Conservation (phyloP, 345 rosid species). For the Kandelia obovata region DNA sequence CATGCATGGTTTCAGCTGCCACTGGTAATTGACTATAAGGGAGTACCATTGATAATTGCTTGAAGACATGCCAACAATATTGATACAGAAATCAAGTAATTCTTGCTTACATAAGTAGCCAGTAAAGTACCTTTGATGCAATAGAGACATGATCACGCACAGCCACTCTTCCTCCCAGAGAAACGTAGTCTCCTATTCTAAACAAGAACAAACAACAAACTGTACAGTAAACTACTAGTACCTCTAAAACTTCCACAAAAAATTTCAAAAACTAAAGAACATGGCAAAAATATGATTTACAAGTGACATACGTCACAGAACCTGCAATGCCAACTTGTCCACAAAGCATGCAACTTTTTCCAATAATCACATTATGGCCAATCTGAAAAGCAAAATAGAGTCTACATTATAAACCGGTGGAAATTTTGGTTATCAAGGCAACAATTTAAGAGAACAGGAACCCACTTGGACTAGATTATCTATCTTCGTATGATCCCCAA, state of each 20-base stretch:
- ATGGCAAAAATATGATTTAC: background rate
- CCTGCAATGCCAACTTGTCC: slow-evolving; percentile 92
- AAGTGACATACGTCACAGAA: slow-evolving; percentile 60
- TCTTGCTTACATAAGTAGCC: background rate
- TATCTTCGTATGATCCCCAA: slow-evolving; percentile 72
- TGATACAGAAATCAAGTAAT: too few relatives aligned
- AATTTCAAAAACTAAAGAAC: background rate
- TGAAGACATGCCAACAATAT: too few relatives aligned
- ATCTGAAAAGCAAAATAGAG: slow-evolving; percentile 39
- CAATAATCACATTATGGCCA: slow-evolving; percentile 76
- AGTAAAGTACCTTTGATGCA: slow-evolving; percentile 55
- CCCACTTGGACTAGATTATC: slow-evolving; percentile 85
- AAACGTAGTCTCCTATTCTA: slow-evolving; percentile 69
- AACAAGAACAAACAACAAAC: slow-evolving; percentile 8
- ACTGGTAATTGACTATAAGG: too few relatives aligned
- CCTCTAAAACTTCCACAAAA: slow-evolving; percentile 9
- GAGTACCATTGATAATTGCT: too few relatives aligned
- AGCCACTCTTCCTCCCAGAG: slow-evolving; percentile 67
- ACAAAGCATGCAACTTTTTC: slow-evolving; percentile 73
- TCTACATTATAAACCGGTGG: slow-evolving; percentile 5
- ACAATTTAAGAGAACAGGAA: slow-evolving; percentile 10
- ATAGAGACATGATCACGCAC: slow-evolving; percentile 67
- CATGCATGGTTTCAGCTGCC: too few relatives aligned
- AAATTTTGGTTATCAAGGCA: background rate
- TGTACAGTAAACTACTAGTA: background rate